Percentiles rank a stretch among this genome's conserved stretches.
These are phyloP conservation scores for Exobasidium cylindrosporum DNA, from an alignment of 1,284 basidiomycete species.

Conservation along the genomic window DNA sequence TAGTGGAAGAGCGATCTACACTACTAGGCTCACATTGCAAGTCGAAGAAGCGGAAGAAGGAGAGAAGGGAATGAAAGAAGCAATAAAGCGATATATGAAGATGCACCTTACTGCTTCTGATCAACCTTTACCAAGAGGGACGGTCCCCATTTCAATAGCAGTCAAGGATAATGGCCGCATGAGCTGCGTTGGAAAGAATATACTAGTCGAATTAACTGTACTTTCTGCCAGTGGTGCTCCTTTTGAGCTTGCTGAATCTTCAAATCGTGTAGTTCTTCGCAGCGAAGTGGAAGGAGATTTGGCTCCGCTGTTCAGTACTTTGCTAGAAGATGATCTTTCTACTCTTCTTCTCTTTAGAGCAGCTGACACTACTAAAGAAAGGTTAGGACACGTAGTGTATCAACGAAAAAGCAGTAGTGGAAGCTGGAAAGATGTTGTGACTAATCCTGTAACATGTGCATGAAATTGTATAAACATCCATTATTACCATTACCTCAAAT, in stretches of 20 bases:
- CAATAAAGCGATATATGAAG: conserved; percentile 1
- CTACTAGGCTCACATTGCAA: neutral
- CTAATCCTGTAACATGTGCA: neutral
- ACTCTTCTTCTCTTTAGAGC: neutral
- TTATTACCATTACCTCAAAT: no score
- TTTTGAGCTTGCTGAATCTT: neutral
- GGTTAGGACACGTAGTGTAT: no score
- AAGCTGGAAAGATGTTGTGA: neutral
- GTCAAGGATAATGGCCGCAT: neutral
- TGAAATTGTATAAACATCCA: no score
- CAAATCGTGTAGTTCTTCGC: neutral
- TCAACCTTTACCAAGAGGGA: conserved; percentile 1
- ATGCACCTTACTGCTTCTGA: neutral
- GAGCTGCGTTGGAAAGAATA: neutral
- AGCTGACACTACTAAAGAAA: neutral
- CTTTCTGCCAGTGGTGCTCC: neutral
- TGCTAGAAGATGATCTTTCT: neutral
- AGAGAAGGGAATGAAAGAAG: neutral
- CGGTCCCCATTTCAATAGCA: neutral
- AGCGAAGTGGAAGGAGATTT: neutral
- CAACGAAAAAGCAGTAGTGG: neutral
- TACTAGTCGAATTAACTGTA: neutral
- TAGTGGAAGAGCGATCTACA: conserved; percentile 4
- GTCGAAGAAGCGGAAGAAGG: neutral
- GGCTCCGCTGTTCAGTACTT: neutral